phyloP scores from a whole-genome alignment of 2,329 filamentous ascomycete species.

The Catunica adiposa region DNA sequence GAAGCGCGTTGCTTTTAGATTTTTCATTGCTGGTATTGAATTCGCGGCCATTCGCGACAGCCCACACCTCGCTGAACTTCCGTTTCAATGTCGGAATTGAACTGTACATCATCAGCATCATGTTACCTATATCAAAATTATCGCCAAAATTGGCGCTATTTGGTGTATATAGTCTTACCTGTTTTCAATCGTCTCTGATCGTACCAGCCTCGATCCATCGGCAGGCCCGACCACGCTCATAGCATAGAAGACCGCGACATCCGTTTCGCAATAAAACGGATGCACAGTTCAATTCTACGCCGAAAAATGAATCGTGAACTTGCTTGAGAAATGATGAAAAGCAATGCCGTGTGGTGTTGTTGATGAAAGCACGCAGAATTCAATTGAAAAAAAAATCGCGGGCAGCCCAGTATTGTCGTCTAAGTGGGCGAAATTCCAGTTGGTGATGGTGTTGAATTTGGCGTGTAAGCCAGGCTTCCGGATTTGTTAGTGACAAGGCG shows the following conservation, averaged over 20 bases:
- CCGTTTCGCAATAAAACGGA: constrained; percentile 50
- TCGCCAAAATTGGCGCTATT: constrained; percentile 35
- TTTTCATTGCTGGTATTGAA: constrained; percentile 12
- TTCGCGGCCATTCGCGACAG: constrained; percentile 35
- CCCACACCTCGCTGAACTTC: constrained; percentile 76
- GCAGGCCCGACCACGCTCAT: constrained; percentile 54
- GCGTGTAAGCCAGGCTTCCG: constrained; percentile 9
- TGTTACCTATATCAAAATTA: constrained; percentile 29
- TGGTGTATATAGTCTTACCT: constrained; percentile 32
- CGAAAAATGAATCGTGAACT: constrained; percentile 11
- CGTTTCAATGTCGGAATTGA: constrained; percentile 69
- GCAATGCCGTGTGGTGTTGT: neutral
- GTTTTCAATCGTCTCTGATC: constrained; percentile 45
- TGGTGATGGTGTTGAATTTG: constrained; percentile 14
- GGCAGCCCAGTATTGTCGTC: neutral
- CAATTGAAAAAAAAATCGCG: constrained; percentile 11
- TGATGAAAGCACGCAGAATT: constrained; percentile 13
- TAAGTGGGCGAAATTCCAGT: constrained; percentile 4
- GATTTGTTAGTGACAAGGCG: constrained; percentile 8
- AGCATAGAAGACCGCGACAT: constrained; percentile 52
- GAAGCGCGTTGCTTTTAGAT: constrained; percentile 13
- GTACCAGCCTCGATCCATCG: constrained; percentile 50
- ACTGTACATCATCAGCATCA: constrained; percentile 33
- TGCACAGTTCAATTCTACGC: constrained; percentile 20
- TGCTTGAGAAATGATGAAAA: constrained; percentile 11